Conservation (phyloP, 768 basidiomycete species). For the Cyclocybe cylindracea region DNA sequence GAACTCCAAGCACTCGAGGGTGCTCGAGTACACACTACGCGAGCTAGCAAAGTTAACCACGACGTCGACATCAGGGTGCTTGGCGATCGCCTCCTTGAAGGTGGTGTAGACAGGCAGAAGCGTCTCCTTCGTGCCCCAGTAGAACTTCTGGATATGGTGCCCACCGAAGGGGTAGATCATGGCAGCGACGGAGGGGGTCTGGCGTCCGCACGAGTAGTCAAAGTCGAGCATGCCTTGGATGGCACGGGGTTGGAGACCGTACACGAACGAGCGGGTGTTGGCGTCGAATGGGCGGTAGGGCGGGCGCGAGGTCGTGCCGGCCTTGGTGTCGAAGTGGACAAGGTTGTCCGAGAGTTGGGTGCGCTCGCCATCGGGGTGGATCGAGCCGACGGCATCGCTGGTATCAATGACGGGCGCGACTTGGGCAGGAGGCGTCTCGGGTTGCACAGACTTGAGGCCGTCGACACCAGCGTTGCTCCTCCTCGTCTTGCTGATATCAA, state of each 20-base stretch:
- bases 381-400: conserved; percentile 59
- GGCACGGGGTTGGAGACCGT: conserved; percentile 97
- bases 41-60: conserved; percentile 98
- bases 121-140: conserved; percentile 99
- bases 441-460: conserved; percentile 37
- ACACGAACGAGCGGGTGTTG: conserved; percentile 94
- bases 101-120: conserved; percentile 96
- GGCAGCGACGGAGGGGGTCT: conserved; percentile 90
- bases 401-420: conserved; percentile 39
- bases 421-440: conserved; percentile 38
- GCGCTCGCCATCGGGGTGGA: conserved; percentile 78
- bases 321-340: conserved; percentile 75
- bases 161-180: conserved; percentile 99
- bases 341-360: conserved; percentile 88
- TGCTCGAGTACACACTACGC: conserved; percentile 92
- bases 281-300: conserved; percentile 91
- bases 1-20: conserved; percentile 83
- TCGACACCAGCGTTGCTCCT: conserved; percentile 26
- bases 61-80: conserved; percentile 96
- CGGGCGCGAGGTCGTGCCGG: conserved; percentile 53
- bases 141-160: conserved; percentile 99
- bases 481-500: conserved; percentile 53
- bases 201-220: conserved; percentile 95
- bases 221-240: conserved; percentile 98
- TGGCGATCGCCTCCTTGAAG: conserved; percentile 86